phyloP scores from a whole-genome alignment of 2,329 filamentous ascomycete genomes.

The Colletotrichum tanaceti region DNA sequence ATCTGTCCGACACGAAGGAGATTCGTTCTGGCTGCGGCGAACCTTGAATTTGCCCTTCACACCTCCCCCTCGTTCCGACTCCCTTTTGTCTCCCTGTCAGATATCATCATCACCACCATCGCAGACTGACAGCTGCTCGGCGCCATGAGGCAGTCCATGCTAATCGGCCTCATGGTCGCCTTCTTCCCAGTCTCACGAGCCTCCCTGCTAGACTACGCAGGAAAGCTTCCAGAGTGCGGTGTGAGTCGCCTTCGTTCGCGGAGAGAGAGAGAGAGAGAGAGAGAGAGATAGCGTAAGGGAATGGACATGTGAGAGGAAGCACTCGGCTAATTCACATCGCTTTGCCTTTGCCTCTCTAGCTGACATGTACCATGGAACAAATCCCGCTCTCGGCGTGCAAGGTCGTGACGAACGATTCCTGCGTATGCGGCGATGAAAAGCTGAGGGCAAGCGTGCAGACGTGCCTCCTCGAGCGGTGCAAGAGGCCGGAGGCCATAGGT shows the following conservation, averaged over 20 bases:
- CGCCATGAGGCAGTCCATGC: conserved; percentile 37
- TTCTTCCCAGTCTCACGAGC: conserved; percentile 32
- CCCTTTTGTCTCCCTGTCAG: neutral
- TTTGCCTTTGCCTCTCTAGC: conserved; percentile 28
- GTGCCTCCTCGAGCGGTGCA: conserved; percentile 46
- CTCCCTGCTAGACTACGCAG: conserved; percentile 38
- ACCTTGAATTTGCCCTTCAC: neutral
- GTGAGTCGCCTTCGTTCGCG: conserved; percentile 28
- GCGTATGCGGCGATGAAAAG: conserved; percentile 45
- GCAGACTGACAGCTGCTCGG: neutral
- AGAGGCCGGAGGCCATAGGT: conserved; percentile 46
- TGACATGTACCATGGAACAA: conserved; percentile 43
- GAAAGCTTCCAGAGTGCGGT: conserved; percentile 42
- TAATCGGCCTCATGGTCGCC: conserved; percentile 34
- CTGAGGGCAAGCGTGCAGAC: conserved; percentile 41
- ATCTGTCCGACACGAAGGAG: neutral
- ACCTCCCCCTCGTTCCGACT: neutral
- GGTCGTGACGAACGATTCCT: conserved; percentile 44
- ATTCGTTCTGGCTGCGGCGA: conserved; percentile 8
- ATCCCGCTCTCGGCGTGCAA: conserved; percentile 45
- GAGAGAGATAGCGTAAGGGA: too few relatives aligned
- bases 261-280: too few relatives aligned
- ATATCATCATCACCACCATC: neutral
- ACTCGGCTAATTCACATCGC: conserved; percentile 3
- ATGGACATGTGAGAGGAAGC: too few relatives aligned